phyloP scores from a whole-genome alignment of 441 rosid species.

The Gossypium davidsonii region DNA sequence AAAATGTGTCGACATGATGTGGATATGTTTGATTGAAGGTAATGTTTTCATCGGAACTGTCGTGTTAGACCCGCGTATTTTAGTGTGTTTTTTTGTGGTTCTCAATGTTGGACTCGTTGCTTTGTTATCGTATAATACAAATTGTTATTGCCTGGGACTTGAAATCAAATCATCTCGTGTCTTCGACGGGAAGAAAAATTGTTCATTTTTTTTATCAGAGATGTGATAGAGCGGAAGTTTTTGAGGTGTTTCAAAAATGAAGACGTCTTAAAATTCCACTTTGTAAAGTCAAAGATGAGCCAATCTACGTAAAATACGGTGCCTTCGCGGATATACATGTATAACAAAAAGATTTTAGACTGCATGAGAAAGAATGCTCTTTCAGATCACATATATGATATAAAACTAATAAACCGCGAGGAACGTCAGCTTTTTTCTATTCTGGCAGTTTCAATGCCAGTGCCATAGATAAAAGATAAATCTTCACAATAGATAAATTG shows the following conservation, averaged over 20 bases:
- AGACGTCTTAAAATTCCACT: background rate
- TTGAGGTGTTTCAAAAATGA: background rate
- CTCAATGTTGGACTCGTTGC: background rate
- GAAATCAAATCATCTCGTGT: background rate
- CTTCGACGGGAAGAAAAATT: background rate
- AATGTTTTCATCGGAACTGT: background rate
- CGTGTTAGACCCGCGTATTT: background rate
- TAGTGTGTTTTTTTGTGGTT: background rate
- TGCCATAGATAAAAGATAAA: no score
- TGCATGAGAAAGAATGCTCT: no score
- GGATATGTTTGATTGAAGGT: slow-evolving; percentile 7
- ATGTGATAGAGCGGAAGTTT: no score
- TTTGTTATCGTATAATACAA: background rate
- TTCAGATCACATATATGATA: no score
- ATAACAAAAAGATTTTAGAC: no score
- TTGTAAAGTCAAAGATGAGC: background rate
- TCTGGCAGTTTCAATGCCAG: no score
- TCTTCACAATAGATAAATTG: no score
- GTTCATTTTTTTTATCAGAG: background rate
- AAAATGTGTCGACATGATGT: slow-evolving; percentile 31
- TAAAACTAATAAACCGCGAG: no score
- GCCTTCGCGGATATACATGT: no score
- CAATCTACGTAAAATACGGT: background rate
- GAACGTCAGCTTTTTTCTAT: no score
- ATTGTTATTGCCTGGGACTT: background rate